Evolutionary conservation across 2,329 filamentous ascomycete genomes (phyloP).

Genomic region (Fusarium tanahbumbuense): DNA sequence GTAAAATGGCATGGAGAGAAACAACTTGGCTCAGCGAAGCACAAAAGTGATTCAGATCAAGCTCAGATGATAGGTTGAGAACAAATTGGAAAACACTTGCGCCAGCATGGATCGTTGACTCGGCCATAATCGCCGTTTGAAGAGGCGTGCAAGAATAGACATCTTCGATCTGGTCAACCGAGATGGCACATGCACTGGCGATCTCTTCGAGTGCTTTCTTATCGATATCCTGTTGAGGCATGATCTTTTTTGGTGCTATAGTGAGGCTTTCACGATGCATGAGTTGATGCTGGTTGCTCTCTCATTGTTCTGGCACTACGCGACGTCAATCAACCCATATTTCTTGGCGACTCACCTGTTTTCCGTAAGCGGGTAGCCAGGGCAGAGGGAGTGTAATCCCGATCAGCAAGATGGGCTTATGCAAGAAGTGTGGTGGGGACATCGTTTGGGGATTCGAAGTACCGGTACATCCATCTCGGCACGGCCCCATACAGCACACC

Average conservation of each 20-base stretch:
- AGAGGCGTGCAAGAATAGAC: background rate
- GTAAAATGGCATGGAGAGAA: background rate
- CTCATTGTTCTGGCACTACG: background rate
- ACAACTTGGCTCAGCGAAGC: background rate
- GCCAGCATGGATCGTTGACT: background rate
- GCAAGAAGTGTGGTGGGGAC: background rate
- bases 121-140: background rate
- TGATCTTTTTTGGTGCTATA: background rate
- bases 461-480: background rate
- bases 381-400: background rate
- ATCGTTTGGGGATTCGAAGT: background rate
- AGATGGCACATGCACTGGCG: background rate
- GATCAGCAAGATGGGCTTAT: background rate
- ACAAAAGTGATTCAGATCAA: background rate
- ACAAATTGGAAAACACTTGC: background rate
- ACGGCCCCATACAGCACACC: background rate
- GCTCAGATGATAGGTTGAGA: background rate
- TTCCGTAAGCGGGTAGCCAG: background rate
- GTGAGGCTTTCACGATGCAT: background rate
- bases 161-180: background rate
- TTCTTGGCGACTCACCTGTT: background rate
- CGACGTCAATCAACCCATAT: background rate
- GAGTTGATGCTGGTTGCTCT: background rate
- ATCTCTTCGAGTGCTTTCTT: background rate
- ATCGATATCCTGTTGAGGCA: background rate